A percentile compares a stretch with the other conserved stretches of the same genome.
These are phyloP conservation scores for Salvia miltiorrhiza DNA, from an alignment of 257 asterid genomes.

Conservation along the genomic window DNA sequence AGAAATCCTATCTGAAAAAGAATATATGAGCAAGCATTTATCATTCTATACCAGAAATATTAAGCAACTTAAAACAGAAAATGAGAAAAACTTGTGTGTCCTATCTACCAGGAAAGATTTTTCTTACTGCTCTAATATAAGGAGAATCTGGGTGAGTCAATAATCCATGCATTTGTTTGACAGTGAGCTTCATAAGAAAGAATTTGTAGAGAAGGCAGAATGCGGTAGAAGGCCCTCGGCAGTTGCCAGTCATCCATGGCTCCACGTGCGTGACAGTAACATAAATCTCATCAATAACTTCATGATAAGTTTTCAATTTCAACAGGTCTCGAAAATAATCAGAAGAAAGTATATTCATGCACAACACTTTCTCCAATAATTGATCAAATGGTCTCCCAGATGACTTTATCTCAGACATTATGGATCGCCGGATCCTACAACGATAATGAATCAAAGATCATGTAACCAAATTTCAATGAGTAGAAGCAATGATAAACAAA, in stretches of 20 bases:
- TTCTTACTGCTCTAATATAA: conserved; percentile 88
- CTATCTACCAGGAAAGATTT: neutral
- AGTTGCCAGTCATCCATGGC: conserved; percentile 99
- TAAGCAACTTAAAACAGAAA: neutral
- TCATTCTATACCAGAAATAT: conserved; percentile 1
- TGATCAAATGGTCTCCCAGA: conserved; percentile 85
- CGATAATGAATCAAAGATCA: neutral
- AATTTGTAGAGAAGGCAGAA: conserved; percentile 92
- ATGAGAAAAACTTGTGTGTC: neutral
- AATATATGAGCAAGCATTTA: neutral
- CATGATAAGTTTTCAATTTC: conserved; percentile 86
- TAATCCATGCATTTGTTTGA: conserved; percentile 90
- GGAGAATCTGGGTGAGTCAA: conserved; percentile 86
- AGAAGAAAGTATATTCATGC: conserved; percentile 93
- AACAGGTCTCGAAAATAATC: conserved; percentile 92
- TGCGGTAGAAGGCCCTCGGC: conserved; percentile 98
- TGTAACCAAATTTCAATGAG: neutral
- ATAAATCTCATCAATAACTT: conserved; percentile 95
- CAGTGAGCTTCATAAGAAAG: conserved; percentile 86
- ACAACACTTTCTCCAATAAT: conserved; percentile 87
- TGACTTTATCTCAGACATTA: conserved; percentile 84
- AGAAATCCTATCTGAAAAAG: conserved; percentile 74
- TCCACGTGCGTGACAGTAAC: conserved; percentile 90
- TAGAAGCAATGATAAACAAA: neutral
- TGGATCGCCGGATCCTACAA: conserved; percentile 23